A percentile compares a stretch with the other conserved stretches of the same genome.
Evolutionary conservation across 352 stramenopile species (phyloP).

Genomic region (Peronospora belbahrii): DNA sequence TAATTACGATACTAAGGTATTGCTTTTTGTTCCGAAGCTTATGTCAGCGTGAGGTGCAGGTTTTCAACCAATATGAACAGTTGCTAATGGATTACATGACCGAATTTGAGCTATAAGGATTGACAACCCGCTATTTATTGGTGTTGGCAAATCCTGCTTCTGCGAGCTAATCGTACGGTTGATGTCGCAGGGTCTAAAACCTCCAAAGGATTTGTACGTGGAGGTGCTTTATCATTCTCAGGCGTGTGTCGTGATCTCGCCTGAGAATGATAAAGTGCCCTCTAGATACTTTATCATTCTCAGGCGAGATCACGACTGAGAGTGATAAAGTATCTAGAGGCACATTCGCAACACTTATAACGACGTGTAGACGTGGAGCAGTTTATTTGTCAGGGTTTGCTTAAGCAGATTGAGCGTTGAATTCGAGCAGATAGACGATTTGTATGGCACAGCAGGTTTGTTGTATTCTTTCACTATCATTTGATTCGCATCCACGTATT

Average conservation of each 20-base stretch:
- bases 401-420: constrained; percentile 78
- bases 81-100: constrained; percentile 88
- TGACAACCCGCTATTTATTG: constrained; percentile 33
- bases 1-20: neutral
- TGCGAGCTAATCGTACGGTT: constrained; percentile 6
- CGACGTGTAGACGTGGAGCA: constrained; percentile 81
- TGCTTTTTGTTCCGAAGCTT: constrained; percentile 40
- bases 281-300: no score
- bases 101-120: constrained; percentile 80
- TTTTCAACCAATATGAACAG: constrained; percentile 89
- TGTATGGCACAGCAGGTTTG: no score
- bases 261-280: no score
- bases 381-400: constrained; percentile 72
- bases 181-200: constrained; percentile 60
- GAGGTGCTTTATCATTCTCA: no score
- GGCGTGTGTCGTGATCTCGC: constrained; percentile 81
- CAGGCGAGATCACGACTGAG: constrained; percentile 89
- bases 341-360: constrained; percentile 85
- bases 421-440: neutral
- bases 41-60: constrained; percentile 77
- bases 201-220: constrained; percentile 87
- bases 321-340: constrained; percentile 80
- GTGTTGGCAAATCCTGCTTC: neutral
- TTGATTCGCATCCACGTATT: constrained; percentile 15
- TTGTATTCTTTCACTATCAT: constrained; percentile 16